Percentiles rank a stretch among this genome's conserved stretches.
These are phyloP conservation scores for Penicillium maclennaniae DNA, from an alignment of 495 filamentous ascomycete species.

Conservation along the genomic window DNA sequence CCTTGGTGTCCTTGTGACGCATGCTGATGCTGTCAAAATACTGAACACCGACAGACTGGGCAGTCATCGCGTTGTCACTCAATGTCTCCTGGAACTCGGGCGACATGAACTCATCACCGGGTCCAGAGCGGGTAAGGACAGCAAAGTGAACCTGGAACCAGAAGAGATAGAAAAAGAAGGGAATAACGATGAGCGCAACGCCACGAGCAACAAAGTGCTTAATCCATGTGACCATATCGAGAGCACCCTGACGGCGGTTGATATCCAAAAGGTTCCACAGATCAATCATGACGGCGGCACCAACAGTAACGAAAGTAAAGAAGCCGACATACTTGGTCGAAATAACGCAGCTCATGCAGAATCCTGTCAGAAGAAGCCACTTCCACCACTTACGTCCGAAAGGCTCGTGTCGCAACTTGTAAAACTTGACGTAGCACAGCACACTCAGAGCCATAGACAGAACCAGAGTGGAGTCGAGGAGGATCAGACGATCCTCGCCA, in stretches of 20 bases:
- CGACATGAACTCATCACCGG: slow-evolving; percentile 98
- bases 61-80: slow-evolving; percentile 86
- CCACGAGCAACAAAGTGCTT: slow-evolving; percentile 88
- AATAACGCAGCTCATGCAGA: slow-evolving; percentile 93
- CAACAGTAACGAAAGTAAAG: slow-evolving; percentile 97
- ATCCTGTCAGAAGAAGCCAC: slow-evolving; percentile 92
- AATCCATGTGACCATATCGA: slow-evolving; percentile 72
- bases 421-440: slow-evolving; percentile 93
- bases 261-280: slow-evolving; percentile 92
- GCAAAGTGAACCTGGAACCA: slow-evolving; percentile 99
- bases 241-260: slow-evolving; percentile 70
- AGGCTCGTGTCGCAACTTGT: slow-evolving; percentile 86
- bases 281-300: slow-evolving; percentile 87
- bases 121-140: slow-evolving; percentile 81
- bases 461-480: slow-evolving; percentile 91
- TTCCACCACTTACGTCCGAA: slow-evolving; percentile 99
- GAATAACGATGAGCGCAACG: slow-evolving; percentile 78
- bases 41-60: slow-evolving; percentile 77
- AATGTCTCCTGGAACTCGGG: slow-evolving; percentile 97
- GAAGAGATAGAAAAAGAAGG: slow-evolving; percentile 97
- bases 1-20: slow-evolving; percentile 94
- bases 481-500: slow-evolving; percentile 91
- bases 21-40: slow-evolving; percentile 88
- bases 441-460: slow-evolving; percentile 93
- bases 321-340: slow-evolving; percentile 97